These are phyloP conservation scores for Ceratobasidium sp. DNA, from an alignment of 1,284 basidiomycete species.

Conservation along the genomic window DNA sequence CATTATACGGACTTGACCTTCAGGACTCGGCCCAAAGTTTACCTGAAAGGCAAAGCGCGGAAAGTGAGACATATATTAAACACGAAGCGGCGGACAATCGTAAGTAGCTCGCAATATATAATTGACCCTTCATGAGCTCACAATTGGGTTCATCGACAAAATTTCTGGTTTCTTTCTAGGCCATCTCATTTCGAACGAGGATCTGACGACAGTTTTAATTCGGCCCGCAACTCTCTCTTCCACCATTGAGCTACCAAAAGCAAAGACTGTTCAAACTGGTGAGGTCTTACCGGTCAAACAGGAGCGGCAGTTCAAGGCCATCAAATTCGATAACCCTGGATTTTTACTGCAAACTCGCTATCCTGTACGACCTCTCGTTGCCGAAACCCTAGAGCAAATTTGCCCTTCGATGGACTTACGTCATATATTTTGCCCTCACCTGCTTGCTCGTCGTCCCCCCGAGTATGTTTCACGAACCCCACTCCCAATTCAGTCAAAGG, in stretches of 20 bases:
- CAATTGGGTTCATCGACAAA: not conserved
- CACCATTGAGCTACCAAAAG: not conserved
- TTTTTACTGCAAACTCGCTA: not conserved
- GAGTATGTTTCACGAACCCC: not conserved
- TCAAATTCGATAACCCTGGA: not conserved
- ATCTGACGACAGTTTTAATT: not conserved
- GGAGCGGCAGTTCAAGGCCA: not conserved
- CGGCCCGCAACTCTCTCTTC: not conserved
- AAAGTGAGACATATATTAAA: not conserved
- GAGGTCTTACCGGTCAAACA: not conserved
- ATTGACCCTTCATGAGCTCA: no score
- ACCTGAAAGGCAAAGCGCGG: not conserved
- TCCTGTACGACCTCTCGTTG: not conserved
- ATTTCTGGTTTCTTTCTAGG: no score
- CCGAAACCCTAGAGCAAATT: not conserved
- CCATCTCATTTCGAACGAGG: no score
- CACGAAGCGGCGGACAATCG: not conserved
- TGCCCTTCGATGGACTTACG: no score
- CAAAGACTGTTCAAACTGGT: not conserved
- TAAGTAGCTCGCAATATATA: no score
- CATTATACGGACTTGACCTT: not conserved
- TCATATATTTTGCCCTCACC: no score
- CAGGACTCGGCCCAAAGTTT: not conserved
- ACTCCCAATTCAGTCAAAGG: not conserved
- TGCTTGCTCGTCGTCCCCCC: not conserved